Evolutionary conservation across 306 rosid genomes (phyloP).

Genomic region (Rosa chinensis): DNA sequence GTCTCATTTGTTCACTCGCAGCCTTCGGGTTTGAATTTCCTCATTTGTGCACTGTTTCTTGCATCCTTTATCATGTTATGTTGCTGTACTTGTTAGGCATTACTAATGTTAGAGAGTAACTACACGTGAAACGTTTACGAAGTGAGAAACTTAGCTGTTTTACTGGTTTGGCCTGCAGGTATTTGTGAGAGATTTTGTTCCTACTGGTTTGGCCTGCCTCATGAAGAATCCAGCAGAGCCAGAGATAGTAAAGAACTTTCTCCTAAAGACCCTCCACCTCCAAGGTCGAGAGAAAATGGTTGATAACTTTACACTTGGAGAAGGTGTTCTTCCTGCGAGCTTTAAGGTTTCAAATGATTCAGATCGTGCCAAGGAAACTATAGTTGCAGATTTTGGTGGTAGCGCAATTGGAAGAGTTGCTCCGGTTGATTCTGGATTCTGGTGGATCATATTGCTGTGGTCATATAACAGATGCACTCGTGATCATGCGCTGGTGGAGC

Average conservation of each 20-base stretch:
- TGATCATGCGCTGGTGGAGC: constrained; percentile 21
- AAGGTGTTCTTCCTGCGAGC: constrained; percentile 36
- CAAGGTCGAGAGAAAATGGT: constrained; percentile 35
- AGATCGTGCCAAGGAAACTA: constrained; percentile 5
- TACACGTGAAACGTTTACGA: not conserved
- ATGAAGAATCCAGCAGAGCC: constrained; percentile 21
- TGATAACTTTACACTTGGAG: constrained; percentile 29
- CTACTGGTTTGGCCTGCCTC: constrained; percentile 32
- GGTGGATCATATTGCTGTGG: constrained; percentile 34
- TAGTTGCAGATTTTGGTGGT: constrained; percentile 34
- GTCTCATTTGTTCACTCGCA: too few relatives aligned
- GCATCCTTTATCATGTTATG: not conserved
- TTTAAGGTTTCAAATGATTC: constrained; percentile 30
- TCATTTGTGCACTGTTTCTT: not conserved
- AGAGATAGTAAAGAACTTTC: constrained; percentile 32
- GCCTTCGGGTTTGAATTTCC: too few relatives aligned
- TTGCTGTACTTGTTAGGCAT: not conserved
- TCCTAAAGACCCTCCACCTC: constrained; percentile 31
- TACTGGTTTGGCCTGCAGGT: constrained; percentile 16
- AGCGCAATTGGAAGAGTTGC: constrained; percentile 44
- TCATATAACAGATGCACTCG: constrained; percentile 21
- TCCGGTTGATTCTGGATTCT: constrained; percentile 37
- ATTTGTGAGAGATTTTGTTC: constrained; percentile 32
- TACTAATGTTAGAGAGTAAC: not conserved
- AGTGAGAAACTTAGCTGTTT: not conserved